phyloP scores from a whole-genome alignment of 805 yeast genomes.

The Candida pini region DNA sequence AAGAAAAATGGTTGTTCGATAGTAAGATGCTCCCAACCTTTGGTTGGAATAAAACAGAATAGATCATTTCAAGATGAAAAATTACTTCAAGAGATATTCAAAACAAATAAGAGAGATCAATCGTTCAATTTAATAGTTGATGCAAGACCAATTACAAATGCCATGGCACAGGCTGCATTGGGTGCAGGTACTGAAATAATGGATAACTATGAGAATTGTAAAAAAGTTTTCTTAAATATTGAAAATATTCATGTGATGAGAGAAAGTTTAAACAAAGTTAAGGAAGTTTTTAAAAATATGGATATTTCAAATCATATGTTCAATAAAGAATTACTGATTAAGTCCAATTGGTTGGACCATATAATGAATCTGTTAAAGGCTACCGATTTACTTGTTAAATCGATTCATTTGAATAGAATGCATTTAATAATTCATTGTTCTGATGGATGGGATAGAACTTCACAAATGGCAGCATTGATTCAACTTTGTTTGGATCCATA shows the following conservation, averaged over 20 bases:
- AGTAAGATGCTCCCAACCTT: slow-evolving; percentile 87
- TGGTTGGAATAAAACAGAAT: slow-evolving; percentile 83
- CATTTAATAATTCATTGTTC: slow-evolving; percentile 90
- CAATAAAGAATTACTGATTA: slow-evolving; percentile 51
- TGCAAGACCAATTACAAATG: slow-evolving; percentile 89
- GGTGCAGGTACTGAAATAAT: slow-evolving; percentile 98
- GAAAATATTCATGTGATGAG: slow-evolving; percentile 96
- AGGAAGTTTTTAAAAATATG: slow-evolving; percentile 58
- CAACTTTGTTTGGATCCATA: slow-evolving; percentile 88
- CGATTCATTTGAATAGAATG: slow-evolving; percentile 76
- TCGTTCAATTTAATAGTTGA: slow-evolving; percentile 68
- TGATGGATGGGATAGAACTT: slow-evolving; percentile 98
- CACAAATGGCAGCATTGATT: slow-evolving; percentile 79
- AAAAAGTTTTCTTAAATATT: slow-evolving; percentile 77
- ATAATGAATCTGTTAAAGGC: slow-evolving; percentile 64
- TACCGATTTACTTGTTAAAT: slow-evolving; percentile 71
- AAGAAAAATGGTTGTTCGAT: slow-evolving; percentile 67
- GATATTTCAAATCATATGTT: slow-evolving; percentile 47
- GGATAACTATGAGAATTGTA: slow-evolving; percentile 72
- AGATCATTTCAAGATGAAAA: slow-evolving; percentile 91
- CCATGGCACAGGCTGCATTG: slow-evolving; percentile 91
- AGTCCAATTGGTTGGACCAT: slow-evolving; percentile 77
- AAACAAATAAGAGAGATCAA: slow-evolving; percentile 39
- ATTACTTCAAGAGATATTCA: slow-evolving; percentile 67
- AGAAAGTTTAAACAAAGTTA: slow-evolving; percentile 65